A percentile compares a stretch with the other conserved stretches of the same genome.
Evolutionary conservation across 2,329 filamentous ascomycete genomes (phyloP).

Genomic region (Aspergillus pseudoglaucus): DNA sequence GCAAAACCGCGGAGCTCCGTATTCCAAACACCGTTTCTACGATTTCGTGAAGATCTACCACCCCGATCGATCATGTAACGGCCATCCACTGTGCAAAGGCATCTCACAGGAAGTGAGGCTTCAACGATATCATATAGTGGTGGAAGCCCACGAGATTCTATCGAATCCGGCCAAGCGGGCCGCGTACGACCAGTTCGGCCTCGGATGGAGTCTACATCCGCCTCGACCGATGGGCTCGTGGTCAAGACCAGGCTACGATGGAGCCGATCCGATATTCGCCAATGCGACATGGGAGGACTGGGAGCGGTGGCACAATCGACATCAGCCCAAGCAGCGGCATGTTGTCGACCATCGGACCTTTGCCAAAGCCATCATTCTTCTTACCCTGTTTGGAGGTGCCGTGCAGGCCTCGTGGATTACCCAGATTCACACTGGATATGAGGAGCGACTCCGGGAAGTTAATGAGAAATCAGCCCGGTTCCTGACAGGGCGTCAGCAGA

Average conservation of each 20-base stretch:
- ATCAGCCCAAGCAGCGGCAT: constrained; percentile 33
- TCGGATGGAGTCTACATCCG: constrained; percentile 64
- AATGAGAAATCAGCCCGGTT: constrained; percentile 58
- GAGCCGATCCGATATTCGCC: constrained; percentile 45
- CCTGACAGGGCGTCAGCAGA: constrained; percentile 48
- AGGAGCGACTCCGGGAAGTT: constrained; percentile 61
- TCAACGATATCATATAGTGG: constrained; percentile 84
- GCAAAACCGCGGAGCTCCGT: constrained; percentile 55
- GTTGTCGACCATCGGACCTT: constrained; percentile 78
- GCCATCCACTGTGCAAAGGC: constrained; percentile 36
- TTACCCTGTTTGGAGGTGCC: constrained; percentile 64
- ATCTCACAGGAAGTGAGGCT: constrained; percentile 59
- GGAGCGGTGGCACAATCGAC: constrained; percentile 68
- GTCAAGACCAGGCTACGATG: constrained; percentile 9
- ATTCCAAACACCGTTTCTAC: constrained; percentile 80
- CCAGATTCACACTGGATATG: constrained; percentile 53
- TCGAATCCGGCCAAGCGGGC: constrained; percentile 71
- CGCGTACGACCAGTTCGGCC: constrained; percentile 74
- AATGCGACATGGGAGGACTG: constrained; percentile 99
- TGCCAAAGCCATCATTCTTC: constrained; percentile 61
- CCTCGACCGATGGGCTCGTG: constrained; percentile 22
- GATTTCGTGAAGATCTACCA: constrained; percentile 94
- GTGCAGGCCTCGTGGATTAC: constrained; percentile 66
- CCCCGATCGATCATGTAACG: constrained; percentile 60
- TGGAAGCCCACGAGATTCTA: constrained; percentile 82